Evolutionary conservation across 805 yeast species (phyloP).

Genomic region (Schizosaccharomyces osmophilus): DNA sequence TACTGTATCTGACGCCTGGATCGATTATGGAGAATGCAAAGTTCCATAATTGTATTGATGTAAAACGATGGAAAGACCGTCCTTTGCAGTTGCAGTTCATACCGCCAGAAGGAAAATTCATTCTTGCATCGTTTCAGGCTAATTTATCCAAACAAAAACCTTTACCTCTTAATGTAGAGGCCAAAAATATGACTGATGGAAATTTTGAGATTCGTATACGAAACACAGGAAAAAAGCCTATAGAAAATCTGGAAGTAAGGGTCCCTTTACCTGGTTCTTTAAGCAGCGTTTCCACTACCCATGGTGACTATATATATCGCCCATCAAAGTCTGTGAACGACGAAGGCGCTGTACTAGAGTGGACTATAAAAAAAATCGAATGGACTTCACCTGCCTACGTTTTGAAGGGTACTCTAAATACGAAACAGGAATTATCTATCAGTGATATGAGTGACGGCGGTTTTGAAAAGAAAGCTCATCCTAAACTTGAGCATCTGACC

Average conservation of each 20-base stretch:
- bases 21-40: slow-evolving; percentile 19
- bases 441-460: too few species aligned
- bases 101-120: slow-evolving; percentile 70
- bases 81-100: slow-evolving; percentile 36
- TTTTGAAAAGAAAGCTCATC: not conserved
- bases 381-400: not conserved
- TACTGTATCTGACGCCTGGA: slow-evolving; percentile 23
- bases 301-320: not conserved
- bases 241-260: not conserved
- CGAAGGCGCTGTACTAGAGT: not conserved
- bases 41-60: slow-evolving; percentile 46
- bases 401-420: not conserved
- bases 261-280: not conserved
- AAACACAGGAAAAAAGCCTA: not conserved
- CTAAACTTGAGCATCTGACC: not conserved
- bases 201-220: not conserved
- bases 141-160: not conserved
- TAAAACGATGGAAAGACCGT: slow-evolving; percentile 24
- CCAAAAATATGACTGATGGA: not conserved
- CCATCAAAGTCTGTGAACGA: not conserved
- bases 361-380: slow-evolving; percentile 1
- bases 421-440: not conserved
- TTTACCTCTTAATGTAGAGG: not conserved
- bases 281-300: not conserved
- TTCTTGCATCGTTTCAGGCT: slow-evolving; percentile 30